phyloP scores from a whole-genome alignment of 495 filamentous ascomycete species.

The Penicillium fimorum region DNA sequence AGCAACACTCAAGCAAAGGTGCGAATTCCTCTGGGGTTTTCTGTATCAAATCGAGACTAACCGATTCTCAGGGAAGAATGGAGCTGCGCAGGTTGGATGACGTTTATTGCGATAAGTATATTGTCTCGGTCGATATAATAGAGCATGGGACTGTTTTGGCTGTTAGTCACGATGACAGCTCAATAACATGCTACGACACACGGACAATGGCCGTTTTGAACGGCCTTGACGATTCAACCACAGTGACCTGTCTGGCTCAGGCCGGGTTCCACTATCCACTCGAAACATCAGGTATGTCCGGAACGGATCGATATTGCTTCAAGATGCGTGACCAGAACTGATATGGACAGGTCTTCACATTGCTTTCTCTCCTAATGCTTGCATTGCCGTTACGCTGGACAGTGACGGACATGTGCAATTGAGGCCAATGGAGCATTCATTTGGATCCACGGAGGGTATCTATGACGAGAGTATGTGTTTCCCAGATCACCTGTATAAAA shows the following conservation, averaged over 20 bases:
- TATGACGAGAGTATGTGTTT: slow-evolving; percentile 43
- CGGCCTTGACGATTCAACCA: slow-evolving; percentile 58
- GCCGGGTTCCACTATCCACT: slow-evolving; percentile 66
- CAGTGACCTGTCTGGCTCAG: slow-evolving; percentile 66
- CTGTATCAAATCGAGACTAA: slow-evolving; percentile 17
- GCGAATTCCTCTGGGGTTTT: slow-evolving; percentile 6
- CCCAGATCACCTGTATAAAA: neutral
- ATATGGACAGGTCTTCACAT: slow-evolving; percentile 55
- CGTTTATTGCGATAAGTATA: slow-evolving; percentile 60
- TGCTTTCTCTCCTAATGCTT: slow-evolving; percentile 73
- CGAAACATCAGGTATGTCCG: slow-evolving; percentile 29
- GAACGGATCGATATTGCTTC: neutral
- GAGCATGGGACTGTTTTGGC: slow-evolving; percentile 67
- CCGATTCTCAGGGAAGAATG: slow-evolving; percentile 48
- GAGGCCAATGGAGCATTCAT: slow-evolving; percentile 56
- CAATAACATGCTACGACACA: slow-evolving; percentile 73
- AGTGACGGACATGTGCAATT: slow-evolving; percentile 65
- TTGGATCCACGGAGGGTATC: slow-evolving; percentile 36
- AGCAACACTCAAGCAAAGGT: slow-evolving; percentile 49
- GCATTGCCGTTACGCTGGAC: slow-evolving; percentile 61
- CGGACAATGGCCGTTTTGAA: slow-evolving; percentile 64
- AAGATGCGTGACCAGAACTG: neutral
- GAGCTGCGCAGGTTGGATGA: slow-evolving; percentile 66
- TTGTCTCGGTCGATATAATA: slow-evolving; percentile 64
- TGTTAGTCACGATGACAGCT: slow-evolving; percentile 71